Evolutionary conservation across 75 land plant species (phyloP), one percentile per base, ranked within the genome.

Genomic region (Larix kaempferi): DNA sequence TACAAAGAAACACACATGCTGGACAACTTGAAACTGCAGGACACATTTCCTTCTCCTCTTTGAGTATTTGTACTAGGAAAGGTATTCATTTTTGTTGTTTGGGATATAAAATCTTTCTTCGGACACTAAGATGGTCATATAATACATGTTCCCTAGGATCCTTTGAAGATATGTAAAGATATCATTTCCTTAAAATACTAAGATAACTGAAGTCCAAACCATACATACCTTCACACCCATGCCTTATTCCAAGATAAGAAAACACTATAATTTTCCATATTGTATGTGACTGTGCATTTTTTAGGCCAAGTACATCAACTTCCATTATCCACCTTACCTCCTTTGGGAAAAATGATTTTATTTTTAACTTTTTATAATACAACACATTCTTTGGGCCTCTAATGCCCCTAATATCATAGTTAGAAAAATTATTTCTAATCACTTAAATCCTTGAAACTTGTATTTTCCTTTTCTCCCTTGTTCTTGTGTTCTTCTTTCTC

Each of bases 111-210:
- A n/a, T n/a, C n/a, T n/a, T n/a, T n/a, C n/a, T n/a, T n/a, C n/a
- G n/a, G n/a, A n/a, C n/a, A n/a, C n/a, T n/a, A n/a, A n/a, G n/a
- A n/a, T n/a, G n/a, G n/a, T n/a, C n/a, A n/a, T n/a, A n/a, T n/a
- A n/a, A n/a, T n/a, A n/a, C n/a, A n/a, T n/a, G n/a, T n/a, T n/a
- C 86, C 83, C 86, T 83, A 57, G 86, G 86, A 49, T 85, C 76
- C 67, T 81, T 77, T 49, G 79, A 62, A 78, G 86, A 85, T n/a
- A 73, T 76, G 69, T 78, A 85, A 6, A 80, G 78, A 71, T 85
- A 80, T 49, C 86, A 83, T 23, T 74, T 61, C 65, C 78, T 74
- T 25, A 85, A 58, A 73, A 85, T 85, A 55, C 64, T 65, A 52
- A 85, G 81, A 27, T 85, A 74, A 75, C 81, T 81, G 78, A 81